Evolutionary conservation across 805 yeast genomes (phyloP), one percentile per base, ranked within the genome.

Genomic region (Candida piceae): DNA sequence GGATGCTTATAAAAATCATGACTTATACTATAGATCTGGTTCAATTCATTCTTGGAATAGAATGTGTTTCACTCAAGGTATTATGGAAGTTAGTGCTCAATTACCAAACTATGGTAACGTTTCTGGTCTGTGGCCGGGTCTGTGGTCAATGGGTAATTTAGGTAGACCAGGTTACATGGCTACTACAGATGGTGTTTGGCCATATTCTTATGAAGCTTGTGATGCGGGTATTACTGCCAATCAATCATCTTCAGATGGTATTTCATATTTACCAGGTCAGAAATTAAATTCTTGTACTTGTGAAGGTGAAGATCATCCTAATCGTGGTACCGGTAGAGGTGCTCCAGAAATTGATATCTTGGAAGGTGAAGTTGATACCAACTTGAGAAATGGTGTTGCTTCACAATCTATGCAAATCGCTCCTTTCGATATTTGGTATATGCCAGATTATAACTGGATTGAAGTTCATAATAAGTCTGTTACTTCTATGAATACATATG

Each of bases 191-290:
- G 97, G 97, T 41, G 81, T 84, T 19, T 89, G 97, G 97, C 97
- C 97, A 4, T 89, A 88, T 53, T 69, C 90, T 2, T 89, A 89
- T 58, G 81, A 82, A 24, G 58, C 76, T 3, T 89, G 97, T 63
- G 96, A 89, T 65, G 88, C 89, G 3, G 97, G 97, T 48, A 88
- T 88, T 46, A 88, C 97, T 3, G 84, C 96, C 12, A 89, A 89
- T 60, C 97, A 89, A 65, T 82, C 94, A 6, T 77, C 94, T 0
- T 70, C 83, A 1, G 97, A 89, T 59, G 97, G 97, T 41, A 76
- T 88, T 28, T 82, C 89, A 2, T 86, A 76, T 53, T 66, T 89
- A 37, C 87, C 90, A 0, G 97, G 97, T 21, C 96, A 89, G 62
- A 73, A 73, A 47, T 67, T 89, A 45, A 77, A 70, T 56, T 59